Evolutionary conservation across 192 early-diverging fungal genomes (phyloP).

Genomic region (Cetraspora pellucida): DNA sequence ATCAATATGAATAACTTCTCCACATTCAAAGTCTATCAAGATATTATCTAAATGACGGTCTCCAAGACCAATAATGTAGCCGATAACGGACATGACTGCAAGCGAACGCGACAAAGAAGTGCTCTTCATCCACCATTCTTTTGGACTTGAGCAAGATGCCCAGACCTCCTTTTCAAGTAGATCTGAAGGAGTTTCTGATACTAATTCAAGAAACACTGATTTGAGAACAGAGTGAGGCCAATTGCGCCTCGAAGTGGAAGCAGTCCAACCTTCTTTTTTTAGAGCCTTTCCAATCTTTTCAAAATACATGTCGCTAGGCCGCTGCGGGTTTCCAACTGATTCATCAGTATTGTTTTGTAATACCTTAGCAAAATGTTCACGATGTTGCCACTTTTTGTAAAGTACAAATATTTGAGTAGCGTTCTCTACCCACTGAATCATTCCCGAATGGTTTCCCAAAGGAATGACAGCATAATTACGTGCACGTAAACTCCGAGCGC

Average conservation of each 20-base stretch:
- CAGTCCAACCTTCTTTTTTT: constrained; percentile 54
- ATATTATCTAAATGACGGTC: constrained; percentile 96
- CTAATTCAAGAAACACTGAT: constrained; percentile 64
- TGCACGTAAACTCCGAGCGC: constrained; percentile 43
- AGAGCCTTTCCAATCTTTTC: constrained; percentile 67
- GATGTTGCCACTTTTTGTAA: constrained; percentile 78
- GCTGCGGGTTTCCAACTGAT: constrained; percentile 36
- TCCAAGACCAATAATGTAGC: constrained; percentile 88
- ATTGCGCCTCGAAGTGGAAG: constrained; percentile 58
- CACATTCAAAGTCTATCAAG: constrained; percentile 76
- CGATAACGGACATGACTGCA: constrained; percentile 84
- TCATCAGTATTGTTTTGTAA: constrained; percentile 43
- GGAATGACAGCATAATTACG: constrained; percentile 77
- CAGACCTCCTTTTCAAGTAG: constrained; percentile 70
- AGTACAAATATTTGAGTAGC: constrained; percentile 77
- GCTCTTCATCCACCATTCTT: constrained; percentile 77
- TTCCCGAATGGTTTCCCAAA: constrained; percentile 83
- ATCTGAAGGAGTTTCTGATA: constrained; percentile 64
- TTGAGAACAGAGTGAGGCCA: constrained; percentile 68
- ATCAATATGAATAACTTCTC: constrained; percentile 94
- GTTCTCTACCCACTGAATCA: constrained; percentile 94
- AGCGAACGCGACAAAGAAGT: constrained; percentile 76
- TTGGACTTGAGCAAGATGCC: constrained; percentile 59
- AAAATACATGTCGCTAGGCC: constrained; percentile 74
- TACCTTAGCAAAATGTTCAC: constrained; percentile 60